Percentiles rank a stretch among this genome's conserved stretches.
phyloP scores from a whole-genome alignment of 441 rosid genomes.

The Eutrema salsugineum region DNA sequence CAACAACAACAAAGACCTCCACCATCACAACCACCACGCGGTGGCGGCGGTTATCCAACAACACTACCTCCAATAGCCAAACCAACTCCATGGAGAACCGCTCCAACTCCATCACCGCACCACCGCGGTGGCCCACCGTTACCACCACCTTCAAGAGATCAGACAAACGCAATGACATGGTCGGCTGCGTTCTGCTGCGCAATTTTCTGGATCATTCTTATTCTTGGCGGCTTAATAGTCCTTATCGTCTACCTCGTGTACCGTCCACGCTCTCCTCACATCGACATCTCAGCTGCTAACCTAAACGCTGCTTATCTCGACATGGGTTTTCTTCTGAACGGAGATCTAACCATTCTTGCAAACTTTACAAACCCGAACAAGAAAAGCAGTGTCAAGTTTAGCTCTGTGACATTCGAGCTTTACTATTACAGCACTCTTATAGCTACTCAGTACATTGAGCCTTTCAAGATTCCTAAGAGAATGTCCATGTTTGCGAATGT shows the following conservation, averaged over 20 bases:
- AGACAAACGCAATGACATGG: slow-evolving; percentile 53
- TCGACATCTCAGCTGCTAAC: slow-evolving; percentile 59
- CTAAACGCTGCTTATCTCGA: slow-evolving; percentile 81
- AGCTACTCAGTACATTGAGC: slow-evolving; percentile 58
- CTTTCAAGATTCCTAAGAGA: slow-evolving; percentile 48
- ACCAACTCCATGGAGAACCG: slow-evolving; percentile 28
- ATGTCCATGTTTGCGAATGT: slow-evolving; percentile 38
- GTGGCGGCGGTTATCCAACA: slow-evolving; percentile 18
- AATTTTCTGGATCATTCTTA: slow-evolving; percentile 57
- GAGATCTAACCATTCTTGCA: slow-evolving; percentile 60
- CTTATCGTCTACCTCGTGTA: slow-evolving; percentile 73
- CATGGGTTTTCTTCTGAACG: slow-evolving; percentile 63
- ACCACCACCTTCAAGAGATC: slow-evolving; percentile 22
- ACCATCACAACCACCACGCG: slow-evolving; percentile 5
- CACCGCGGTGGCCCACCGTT: slow-evolving; percentile 1
- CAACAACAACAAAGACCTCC: slow-evolving; percentile 10
- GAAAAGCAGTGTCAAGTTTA: slow-evolving; percentile 66
- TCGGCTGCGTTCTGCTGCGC: slow-evolving; percentile 61
- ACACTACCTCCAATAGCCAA: slow-evolving; percentile 31
- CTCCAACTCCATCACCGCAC: slow-evolving; percentile 32
- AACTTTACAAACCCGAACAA: slow-evolving; percentile 85
- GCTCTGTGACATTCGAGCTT: slow-evolving; percentile 54
- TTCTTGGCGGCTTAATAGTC: slow-evolving; percentile 62
- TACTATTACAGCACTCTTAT: slow-evolving; percentile 57
- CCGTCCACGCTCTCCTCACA: slow-evolving; percentile 75